phyloP scores from a whole-genome alignment of 768 basidiomycete genomes.

The Asterophora lycoperdoides region DNA sequence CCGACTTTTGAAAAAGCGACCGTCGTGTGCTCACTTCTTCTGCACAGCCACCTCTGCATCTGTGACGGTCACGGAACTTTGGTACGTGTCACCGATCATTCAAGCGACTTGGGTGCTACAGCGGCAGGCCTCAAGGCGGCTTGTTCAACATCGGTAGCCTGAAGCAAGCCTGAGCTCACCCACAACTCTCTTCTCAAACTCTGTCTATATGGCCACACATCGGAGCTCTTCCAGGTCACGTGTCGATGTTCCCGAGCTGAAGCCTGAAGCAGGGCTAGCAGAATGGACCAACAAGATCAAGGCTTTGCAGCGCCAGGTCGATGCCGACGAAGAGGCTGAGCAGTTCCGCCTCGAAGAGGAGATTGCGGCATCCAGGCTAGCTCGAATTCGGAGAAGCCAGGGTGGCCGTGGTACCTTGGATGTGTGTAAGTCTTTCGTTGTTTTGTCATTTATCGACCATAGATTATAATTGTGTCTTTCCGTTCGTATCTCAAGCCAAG shows the following conservation, averaged over 20 bases:
- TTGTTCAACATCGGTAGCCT: background rate
- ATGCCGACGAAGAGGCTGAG: slow-evolving; percentile 77
- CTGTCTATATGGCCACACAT: slow-evolving; percentile 8
- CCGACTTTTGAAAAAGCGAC: too few relatives aligned
- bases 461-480: background rate
- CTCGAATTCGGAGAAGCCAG: slow-evolving; percentile 46
- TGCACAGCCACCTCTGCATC: background rate
- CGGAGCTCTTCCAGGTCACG: slow-evolving; percentile 9
- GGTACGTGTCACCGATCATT: too few relatives aligned
- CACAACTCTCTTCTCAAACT: background rate
- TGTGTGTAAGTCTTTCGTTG: slow-evolving; percentile 39
- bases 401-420: slow-evolving; percentile 40
- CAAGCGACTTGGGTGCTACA: background rate
- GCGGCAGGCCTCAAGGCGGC: background rate
- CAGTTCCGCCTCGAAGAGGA: slow-evolving; percentile 63
- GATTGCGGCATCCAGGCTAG: slow-evolving; percentile 52
- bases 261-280: slow-evolving; percentile 62
- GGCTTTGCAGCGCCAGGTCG: slow-evolving; percentile 74
- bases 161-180: background rate
- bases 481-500: slow-evolving; percentile 4
- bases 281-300: slow-evolving; percentile 83
- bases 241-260: slow-evolving; percentile 37
- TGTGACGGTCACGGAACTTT: background rate
- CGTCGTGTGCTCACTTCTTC: too few relatives aligned
- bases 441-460: background rate